A percentile compares a stretch with the other conserved stretches of the same genome.
Evolutionary conservation across 2,329 filamentous ascomycete genomes (phyloP).

Genomic region (Fusarium pseudograminearum): DNA sequence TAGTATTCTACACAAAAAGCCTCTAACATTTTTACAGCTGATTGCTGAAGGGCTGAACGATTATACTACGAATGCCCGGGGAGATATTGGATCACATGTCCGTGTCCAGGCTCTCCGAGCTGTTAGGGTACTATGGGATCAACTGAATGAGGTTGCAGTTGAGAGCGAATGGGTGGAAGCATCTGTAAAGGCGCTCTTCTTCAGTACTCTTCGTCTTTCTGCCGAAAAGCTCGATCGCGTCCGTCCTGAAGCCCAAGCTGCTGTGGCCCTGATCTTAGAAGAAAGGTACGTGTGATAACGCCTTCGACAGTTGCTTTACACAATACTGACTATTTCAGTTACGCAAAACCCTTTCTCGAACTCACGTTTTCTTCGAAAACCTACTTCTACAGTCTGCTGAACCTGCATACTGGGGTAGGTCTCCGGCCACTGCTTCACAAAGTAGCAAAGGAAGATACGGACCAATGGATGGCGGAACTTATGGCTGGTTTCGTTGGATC

Average conservation of each 20-base stretch:
- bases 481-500: slow-evolving; percentile 78
- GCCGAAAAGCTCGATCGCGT: slow-evolving; percentile 93
- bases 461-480: slow-evolving; percentile 63
- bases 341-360: slow-evolving; percentile 51
- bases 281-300: slow-evolving; percentile 56
- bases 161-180: slow-evolving; percentile 42
- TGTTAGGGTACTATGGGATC: slow-evolving; percentile 71
- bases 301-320: neutral
- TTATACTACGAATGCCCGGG: slow-evolving; percentile 89
- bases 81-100: slow-evolving; percentile 90
- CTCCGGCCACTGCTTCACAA: slow-evolving; percentile 55
- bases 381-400: slow-evolving; percentile 70
- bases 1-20: slow-evolving; percentile 57
- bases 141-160: slow-evolving; percentile 43
- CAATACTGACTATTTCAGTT: slow-evolving; percentile 50
- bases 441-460: slow-evolving; percentile 50
- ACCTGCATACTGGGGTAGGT: slow-evolving; percentile 55
- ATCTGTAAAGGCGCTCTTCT: slow-evolving; percentile 58
- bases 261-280: slow-evolving; percentile 60
- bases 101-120: slow-evolving; percentile 84
- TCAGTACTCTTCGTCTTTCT: slow-evolving; percentile 73
- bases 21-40: slow-evolving; percentile 58
- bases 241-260: slow-evolving; percentile 72
- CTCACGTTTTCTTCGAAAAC: slow-evolving; percentile 67
- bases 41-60: slow-evolving; percentile 78